These are phyloP conservation scores for Metschnikowia dekortorum DNA, from an alignment of 805 yeast species.

Conservation along the genomic window DNA sequence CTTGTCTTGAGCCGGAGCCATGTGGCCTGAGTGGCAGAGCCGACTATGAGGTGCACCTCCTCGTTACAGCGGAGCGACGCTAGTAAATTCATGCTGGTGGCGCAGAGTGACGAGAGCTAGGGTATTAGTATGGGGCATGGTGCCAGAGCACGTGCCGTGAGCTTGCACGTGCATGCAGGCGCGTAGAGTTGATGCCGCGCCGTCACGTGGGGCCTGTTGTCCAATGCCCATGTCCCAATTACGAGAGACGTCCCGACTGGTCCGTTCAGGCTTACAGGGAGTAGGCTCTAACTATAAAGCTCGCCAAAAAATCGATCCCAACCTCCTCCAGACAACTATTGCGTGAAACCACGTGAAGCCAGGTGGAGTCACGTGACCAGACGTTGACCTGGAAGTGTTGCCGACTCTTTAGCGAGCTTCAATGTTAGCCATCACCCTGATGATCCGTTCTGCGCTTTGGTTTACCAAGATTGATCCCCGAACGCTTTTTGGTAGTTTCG, in stretches of 20 bases:
- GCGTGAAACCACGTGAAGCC: too few relatives aligned
- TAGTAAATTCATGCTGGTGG: constrained; percentile 11
- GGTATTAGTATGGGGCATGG: constrained; percentile 4
- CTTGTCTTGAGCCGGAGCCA: constrained; percentile 45
- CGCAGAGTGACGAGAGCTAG: neutral
- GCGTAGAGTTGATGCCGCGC: neutral
- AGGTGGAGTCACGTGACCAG: too few relatives aligned
- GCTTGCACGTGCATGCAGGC: neutral
- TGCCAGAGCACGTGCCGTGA: constrained; percentile 7
- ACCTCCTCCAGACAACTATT: too few relatives aligned
- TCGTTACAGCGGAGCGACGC: constrained; percentile 33
- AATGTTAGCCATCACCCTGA: too few relatives aligned
- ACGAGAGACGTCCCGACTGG: neutral
- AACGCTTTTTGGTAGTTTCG: too few relatives aligned
- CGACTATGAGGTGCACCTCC: constrained; percentile 57
- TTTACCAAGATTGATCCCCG: too few relatives aligned
- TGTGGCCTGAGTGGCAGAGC: constrained; percentile 41
- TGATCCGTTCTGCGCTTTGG: too few relatives aligned
- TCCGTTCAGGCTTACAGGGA: too few relatives aligned
- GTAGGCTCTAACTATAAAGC: too few relatives aligned
- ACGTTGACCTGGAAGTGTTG: too few relatives aligned
- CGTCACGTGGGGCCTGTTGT: neutral
- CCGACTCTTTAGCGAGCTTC: too few relatives aligned
- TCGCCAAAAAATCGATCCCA: too few relatives aligned
- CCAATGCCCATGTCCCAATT: neutral